Base-by-base conservation (phyloP, 441 rosid species). In the Breynia disticha region DNA sequence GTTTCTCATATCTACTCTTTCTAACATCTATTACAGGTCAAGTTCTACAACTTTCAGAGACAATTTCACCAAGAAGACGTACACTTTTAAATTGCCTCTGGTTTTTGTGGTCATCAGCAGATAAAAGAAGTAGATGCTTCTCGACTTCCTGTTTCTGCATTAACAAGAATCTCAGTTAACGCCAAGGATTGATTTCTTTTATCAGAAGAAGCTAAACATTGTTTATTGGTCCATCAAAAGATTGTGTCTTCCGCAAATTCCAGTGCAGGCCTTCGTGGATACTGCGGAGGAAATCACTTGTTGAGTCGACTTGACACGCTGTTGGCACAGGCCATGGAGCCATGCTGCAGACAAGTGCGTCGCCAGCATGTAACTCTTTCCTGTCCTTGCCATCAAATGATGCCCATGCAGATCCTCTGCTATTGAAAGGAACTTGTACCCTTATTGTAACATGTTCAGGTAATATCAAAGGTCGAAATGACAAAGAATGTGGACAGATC, bases 261-360 rank as follows among this genome's bases (percentile, higher is more conserved):
- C 99, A 94, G 64, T 94, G 97, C 52, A 94, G 97, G 56, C 95
- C 95, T 0, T 94, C 97, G 0, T 87, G 97, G 68, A 94, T 94
- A 75, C 99, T 94, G 41, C 65, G 86, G 35, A 94, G 65, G 70
- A 94, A 94, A 66, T 94, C 96, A 1, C 69, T 64, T 2, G 99
- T 94, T 10, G 99, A 89, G 59, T 94, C 96, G 15, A 46, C 78
- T 39, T 74, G 84, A 58, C 99, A 94, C 18, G 99, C 95, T 0
- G 97, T 94, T 24, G 97, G 94, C 53, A 94, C 97, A 1, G 99
- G 97, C 90, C 97, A 94, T 22, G 91, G 90, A 11, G 97, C 99
- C 86, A 94, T 90, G 71, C 99, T 78, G 78, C 96, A 90, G 16
- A 94, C 84, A 24, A 94, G 86, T 2, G 95, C 97, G 63, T 94